Base-by-base conservation (phyloP, 1,139 yeast genomes). In the Ogataea hybrid region DNA sequence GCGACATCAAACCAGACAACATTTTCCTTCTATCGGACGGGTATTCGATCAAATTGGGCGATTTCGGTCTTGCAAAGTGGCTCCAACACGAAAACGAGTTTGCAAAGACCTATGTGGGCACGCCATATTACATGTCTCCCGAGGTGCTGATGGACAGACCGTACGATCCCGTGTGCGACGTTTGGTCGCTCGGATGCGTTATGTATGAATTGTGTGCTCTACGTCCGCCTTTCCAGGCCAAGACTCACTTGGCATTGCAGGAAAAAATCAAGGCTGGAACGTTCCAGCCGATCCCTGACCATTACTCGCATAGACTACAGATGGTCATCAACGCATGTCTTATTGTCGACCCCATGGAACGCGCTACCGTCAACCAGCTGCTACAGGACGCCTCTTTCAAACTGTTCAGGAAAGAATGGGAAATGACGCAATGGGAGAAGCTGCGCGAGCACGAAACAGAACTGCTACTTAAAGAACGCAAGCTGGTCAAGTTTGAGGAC, bases 161-260 rank as follows among this genome's bases (percentile, higher is more conserved):
- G 0, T 84, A 83, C 51, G 79, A 85, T 8, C 89, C 92, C 2
- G 84, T 83, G n/a, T 81, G 89, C 56, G 95, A 85, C 56, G 68
- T 77, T 10, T 77, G 83, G 83, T 75, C 87, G 3, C 71, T 84
- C 31, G 94, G 94, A 0, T 92, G 98, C 66, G 97, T 90, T 1
- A 74, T 92, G 46, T 92, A 83, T 63, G 98, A 92, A 58, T 70
- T 92, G 47, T 90, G 97, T 62, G 75, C 95, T 0, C 70, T 88
- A 43, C 82, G 77, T 52, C 97, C 97, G 0, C 98, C 98, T 7
- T 92, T 92, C 59, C 92, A 86, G 55, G 97, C 97, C 2, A 89
- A 88, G 54, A 84, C 95, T 0, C 97, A 89, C 62, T 59, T 84
- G 25, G 94, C 85, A 53, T 69, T 92, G 37, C 95, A 90, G 57